Conservation (phyloP, 2,329 filamentous ascomycete genomes). For the Samsoniella hepiali region DNA sequence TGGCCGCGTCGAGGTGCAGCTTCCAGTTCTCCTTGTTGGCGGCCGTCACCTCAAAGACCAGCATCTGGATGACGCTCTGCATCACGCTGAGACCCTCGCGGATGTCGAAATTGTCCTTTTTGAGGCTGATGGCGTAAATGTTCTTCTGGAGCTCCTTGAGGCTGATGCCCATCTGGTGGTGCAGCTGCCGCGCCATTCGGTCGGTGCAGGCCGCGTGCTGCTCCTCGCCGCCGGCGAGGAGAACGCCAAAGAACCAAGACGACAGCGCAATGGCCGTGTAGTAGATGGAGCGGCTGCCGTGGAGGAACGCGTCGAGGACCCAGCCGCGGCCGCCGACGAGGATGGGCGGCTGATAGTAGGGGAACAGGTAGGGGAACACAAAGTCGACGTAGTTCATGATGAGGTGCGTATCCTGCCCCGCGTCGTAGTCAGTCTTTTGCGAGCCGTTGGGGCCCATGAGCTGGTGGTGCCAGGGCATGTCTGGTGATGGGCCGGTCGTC, state of each 20-base stretch:
- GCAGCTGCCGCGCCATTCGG: slow-evolving; percentile 38
- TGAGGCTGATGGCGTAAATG: slow-evolving; percentile 36
- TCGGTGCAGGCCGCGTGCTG: slow-evolving; percentile 35
- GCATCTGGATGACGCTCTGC: slow-evolving; percentile 51
- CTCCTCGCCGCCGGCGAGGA: slow-evolving; percentile 35
- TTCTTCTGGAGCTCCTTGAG: slow-evolving; percentile 43
- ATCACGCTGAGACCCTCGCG: slow-evolving; percentile 40
- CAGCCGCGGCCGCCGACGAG: slow-evolving; percentile 57
- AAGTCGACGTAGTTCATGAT: slow-evolving; percentile 61
- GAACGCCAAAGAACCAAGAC: slow-evolving; percentile 54
- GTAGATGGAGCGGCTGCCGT: slow-evolving; percentile 55
- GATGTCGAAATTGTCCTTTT: slow-evolving; percentile 30
- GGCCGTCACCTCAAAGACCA: slow-evolving; percentile 49
- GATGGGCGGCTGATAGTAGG: slow-evolving; percentile 57
- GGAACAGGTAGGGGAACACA: slow-evolving; percentile 60
- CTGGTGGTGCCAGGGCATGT: slow-evolving; percentile 34
- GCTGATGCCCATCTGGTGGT: slow-evolving; percentile 43
- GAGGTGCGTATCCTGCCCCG: slow-evolving; percentile 34
- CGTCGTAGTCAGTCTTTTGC: slow-evolving; percentile 23
- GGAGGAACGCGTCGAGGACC: slow-evolving; percentile 52
- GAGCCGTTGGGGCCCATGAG: slow-evolving; percentile 18
- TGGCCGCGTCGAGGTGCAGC: slow-evolving; percentile 48
- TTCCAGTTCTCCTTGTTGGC: slow-evolving; percentile 47
- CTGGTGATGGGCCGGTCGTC: slow-evolving; percentile 27
- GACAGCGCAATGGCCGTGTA: slow-evolving; percentile 55